Conservation (phyloP, 345 rosid species). For the Ceriops zippeliana region DNA sequence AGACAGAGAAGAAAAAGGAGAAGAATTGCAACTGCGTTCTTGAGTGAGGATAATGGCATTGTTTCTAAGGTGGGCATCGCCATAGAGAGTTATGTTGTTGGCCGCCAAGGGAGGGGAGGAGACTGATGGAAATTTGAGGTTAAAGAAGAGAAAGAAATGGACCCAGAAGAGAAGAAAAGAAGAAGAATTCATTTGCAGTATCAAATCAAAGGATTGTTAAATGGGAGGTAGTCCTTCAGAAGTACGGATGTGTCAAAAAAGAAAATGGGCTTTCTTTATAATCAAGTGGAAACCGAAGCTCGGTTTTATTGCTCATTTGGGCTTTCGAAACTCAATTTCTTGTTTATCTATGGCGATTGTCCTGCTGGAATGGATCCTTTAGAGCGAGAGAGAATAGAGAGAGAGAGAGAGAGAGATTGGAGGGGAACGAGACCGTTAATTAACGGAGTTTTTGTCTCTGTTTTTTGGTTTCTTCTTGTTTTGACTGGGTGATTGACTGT, state of each 20-base stretch:
- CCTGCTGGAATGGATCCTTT: neutral
- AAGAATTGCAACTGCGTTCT: slow-evolving; percentile 33
- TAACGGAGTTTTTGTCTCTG: no score
- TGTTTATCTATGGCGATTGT: slow-evolving; percentile 2
- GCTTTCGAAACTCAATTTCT: neutral
- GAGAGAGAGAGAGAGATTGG: neutral
- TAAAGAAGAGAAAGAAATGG: slow-evolving; percentile 33
- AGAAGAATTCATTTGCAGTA: slow-evolving; percentile 16
- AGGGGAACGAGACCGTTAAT: slow-evolving; percentile 5
- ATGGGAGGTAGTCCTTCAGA: neutral
- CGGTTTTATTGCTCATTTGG: neutral
- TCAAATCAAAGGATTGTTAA: neutral
- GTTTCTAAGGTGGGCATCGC: slow-evolving; percentile 53
- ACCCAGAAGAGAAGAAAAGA: slow-evolving; percentile 30
- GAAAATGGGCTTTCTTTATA: no score
- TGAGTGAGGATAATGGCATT: slow-evolving; percentile 63
- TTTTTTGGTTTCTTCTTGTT: no score
- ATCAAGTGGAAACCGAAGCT: no score
- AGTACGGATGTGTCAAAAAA: no score
- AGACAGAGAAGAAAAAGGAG: slow-evolving; percentile 6
- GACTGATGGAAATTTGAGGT: slow-evolving; percentile 21
- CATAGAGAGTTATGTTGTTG: slow-evolving; percentile 61
- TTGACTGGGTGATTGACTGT: no score
- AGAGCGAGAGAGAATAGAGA: neutral
- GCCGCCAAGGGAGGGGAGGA: slow-evolving; percentile 34